Evolutionary conservation across 805 yeast genomes (phyloP).

Genomic region (Kuraishia borneana): DNA sequence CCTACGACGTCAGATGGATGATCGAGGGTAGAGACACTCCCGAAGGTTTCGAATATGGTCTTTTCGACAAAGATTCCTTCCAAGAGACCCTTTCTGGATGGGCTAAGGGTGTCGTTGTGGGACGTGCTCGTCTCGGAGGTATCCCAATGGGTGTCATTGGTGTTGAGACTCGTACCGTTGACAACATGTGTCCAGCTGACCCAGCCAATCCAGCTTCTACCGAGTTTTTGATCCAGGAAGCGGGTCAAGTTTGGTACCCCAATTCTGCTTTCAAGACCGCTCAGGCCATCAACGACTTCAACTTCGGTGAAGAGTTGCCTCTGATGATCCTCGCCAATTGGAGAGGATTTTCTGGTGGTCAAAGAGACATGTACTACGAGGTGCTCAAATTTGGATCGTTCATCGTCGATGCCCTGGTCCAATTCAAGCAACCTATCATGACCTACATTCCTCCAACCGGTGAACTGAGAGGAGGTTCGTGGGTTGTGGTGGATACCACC

Average conservation of each 20-base stretch:
- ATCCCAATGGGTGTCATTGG: conserved; percentile 97
- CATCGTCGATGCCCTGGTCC: conserved; percentile 95
- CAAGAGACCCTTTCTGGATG: conserved; percentile 95
- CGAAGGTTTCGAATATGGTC: conserved; percentile 72
- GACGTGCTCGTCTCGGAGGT: conserved; percentile 98
- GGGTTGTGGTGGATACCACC: conserved; percentile 99
- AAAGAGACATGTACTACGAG: conserved; percentile 98
- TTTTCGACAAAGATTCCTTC: conserved; percentile 89
- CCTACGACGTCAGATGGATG: conserved; percentile 91
- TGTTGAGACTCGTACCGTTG: conserved; percentile 86
- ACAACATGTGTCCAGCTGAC: conserved; percentile 90
- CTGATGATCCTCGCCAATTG: conserved; percentile 96
- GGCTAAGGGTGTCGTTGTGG: conserved; percentile 98
- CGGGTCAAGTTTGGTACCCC: conserved; percentile 99
- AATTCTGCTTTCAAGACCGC: conserved; percentile 99
- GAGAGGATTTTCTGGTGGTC: conserved; percentile 99
- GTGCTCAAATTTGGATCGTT: conserved; percentile 93
- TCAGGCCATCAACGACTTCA: conserved; percentile 95
- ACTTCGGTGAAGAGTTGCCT: conserved; percentile 96
- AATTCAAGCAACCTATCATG: conserved; percentile 92
- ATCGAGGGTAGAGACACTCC: conserved; percentile 73
- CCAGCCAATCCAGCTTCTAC: conserved; percentile 97
- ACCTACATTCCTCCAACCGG: conserved; percentile 97
- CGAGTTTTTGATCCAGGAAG: conserved; percentile 80
- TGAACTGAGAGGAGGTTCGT: conserved; percentile 98